A percentile compares a stretch with the other conserved stretches of the same genome.
phyloP scores from a whole-genome alignment of 2,329 filamentous ascomycete genomes.

The Rhytidhysteron rufulum region DNA sequence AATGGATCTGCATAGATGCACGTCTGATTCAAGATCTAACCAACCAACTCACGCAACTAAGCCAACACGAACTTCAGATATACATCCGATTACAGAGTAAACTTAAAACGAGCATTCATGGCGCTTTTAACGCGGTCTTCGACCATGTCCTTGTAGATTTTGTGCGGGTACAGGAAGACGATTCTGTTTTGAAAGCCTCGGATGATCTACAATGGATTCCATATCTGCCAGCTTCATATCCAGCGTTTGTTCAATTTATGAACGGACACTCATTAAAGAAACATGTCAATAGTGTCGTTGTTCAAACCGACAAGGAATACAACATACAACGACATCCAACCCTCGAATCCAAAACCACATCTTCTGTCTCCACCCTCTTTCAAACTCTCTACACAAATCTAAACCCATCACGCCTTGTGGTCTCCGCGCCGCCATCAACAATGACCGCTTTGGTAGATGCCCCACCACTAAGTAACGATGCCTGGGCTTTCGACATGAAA shows the following conservation, averaged over 20 bases:
- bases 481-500: constrained; percentile 61
- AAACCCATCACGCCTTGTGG: constrained; percentile 30
- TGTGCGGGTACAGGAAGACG: constrained; percentile 26
- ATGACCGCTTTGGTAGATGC: constrained; percentile 60
- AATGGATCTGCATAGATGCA: constrained; percentile 33
- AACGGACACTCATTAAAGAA: constrained; percentile 18
- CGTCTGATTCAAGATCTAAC: constrained; percentile 31
- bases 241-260: constrained; percentile 17
- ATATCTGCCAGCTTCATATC: constrained; percentile 23
- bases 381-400: constrained; percentile 21
- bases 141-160: constrained; percentile 31
- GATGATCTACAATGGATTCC: constrained; percentile 27
- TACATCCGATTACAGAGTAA: constrained; percentile 30
- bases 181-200: constrained; percentile 22
- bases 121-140: constrained; percentile 25
- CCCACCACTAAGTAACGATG: constrained; percentile 54
- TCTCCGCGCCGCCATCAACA: constrained; percentile 56
- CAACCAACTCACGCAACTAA: constrained; percentile 23
- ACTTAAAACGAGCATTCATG: constrained; percentile 26
- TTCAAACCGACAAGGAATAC: constrained; percentile 40
- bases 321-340: constrained; percentile 24
- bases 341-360: constrained; percentile 36
- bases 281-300: constrained; percentile 47
- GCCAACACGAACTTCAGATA: constrained; percentile 29
- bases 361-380: constrained; percentile 47